Evolutionary conservation across 2,329 filamentous ascomycete species (phyloP), one percentile per base, ranked within the genome.

Genomic region (Aspergillus calidoustus): DNA sequence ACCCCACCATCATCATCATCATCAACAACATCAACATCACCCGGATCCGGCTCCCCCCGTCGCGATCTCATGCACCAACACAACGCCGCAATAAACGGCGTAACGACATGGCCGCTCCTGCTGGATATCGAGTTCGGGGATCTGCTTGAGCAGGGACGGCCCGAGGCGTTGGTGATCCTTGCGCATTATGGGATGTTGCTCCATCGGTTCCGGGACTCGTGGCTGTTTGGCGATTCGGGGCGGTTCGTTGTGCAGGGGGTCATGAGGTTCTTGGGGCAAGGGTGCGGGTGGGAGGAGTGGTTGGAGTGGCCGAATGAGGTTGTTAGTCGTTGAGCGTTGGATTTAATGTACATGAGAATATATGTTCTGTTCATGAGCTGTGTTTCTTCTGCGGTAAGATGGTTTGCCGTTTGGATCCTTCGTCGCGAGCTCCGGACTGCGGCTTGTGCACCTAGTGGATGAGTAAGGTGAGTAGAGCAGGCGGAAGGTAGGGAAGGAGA

Each of bases 101-200:
- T 53, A 1, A 52, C 34, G 1, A 30, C 49, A 7, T 59, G 56
- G 54, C 54, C 54, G 44, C 6, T 56, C 15, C 44, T 56, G 4
- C 3, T 56, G 4, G 17, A 19, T 22, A 8, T 49, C 4, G 68
- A 70, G 2, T 78, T 72, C 47, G 61, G 71, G 8, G 63, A 70
- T 2, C 64, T 74, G 2, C 57, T 79, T 1, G 62, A 67, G 7
- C 63, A 71, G 50, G 61, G 71, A 30, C 63, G 68, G 13, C 74
- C 77, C 0, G 75, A 78, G 63, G 74, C 76, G 3, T 62, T 79
- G 1, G 67, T 75, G 9, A 70, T 80, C 13, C 67, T 78, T 7
- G 75, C 75, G 3, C 72, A 79, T 62, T 79, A 73, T 59, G 75
- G 70, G 6, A 69, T 75, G 1, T 9, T 78, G 2, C 52, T 80